These are phyloP conservation scores for Cenchrus purpureus DNA, from an alignment of 176 grass and related monocot species.

Conservation along the genomic window DNA sequence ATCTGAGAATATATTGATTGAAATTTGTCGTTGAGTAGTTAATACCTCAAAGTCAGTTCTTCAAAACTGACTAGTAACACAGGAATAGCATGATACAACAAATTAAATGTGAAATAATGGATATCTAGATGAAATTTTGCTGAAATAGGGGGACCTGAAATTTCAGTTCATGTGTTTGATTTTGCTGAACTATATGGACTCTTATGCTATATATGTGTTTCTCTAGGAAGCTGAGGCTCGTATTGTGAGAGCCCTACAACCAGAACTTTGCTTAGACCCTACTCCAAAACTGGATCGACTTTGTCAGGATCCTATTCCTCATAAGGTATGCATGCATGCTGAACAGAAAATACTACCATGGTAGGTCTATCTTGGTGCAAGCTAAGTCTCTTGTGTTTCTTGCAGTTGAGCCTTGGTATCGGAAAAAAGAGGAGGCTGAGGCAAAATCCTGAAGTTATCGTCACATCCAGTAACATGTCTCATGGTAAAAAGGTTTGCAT, in stretches of 20 bases:
- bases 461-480: conserved; percentile 73
- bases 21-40: conserved; percentile 19
- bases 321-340: conserved; percentile 67
- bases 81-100: conserved; percentile 25
- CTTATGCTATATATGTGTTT: conserved; percentile 42
- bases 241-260: conserved; percentile 84
- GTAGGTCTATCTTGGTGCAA: conserved; percentile 22
- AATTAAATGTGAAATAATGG: background rate
- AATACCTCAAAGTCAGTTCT: conserved; percentile 7
- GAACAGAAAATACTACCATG: conserved; percentile 29
- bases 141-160: conserved; percentile 23
- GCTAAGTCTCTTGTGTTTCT: conserved; percentile 40
- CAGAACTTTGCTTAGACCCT: conserved; percentile 90
- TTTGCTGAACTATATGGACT: conserved; percentile 17
- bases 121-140: background rate
- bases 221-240: conserved; percentile 91
- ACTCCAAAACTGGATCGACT: conserved; percentile 86
- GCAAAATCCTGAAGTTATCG: conserved; percentile 70
- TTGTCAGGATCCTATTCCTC: conserved; percentile 72
- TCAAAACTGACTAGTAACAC: conserved; percentile 13
- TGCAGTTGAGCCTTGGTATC: conserved; percentile 89
- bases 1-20: background rate
- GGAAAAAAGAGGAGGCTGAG: conserved; percentile 79
- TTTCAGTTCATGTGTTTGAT: conserved; percentile 24
- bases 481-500: conserved; percentile 88